These are phyloP conservation scores for Cafeteria roenbergensis DNA, from an alignment of 108 stramenopile genomes.

Conservation along the genomic window DNA sequence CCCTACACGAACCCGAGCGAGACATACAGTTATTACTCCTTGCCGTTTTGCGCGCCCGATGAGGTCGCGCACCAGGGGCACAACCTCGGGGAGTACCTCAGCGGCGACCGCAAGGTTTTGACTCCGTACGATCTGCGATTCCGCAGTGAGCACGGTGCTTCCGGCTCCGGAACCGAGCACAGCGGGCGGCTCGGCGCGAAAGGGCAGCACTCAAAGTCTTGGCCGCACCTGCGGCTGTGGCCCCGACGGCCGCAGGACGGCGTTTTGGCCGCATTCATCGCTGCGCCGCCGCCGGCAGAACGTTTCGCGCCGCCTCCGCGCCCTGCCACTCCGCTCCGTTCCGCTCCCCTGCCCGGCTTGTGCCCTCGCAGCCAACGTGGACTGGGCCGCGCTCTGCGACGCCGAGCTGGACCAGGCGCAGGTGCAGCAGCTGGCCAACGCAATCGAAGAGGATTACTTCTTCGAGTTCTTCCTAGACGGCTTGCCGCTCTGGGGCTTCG, in stretches of 20 bases:
- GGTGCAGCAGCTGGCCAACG: constrained; percentile 56
- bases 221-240: too few species aligned
- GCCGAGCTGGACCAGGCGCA: constrained; percentile 45
- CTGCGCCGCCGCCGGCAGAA: too few species aligned
- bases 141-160: constrained; percentile 50
- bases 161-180: background rate
- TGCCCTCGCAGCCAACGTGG: background rate
- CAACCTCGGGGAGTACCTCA: constrained; percentile 77
- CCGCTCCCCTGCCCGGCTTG: too few species aligned
- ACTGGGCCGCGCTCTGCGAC: constrained; percentile 72
- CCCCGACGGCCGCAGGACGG: too few species aligned
- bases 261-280: too few species aligned
- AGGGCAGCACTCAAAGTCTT: too few species aligned
- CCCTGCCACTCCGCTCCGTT: too few species aligned
- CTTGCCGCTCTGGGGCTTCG: constrained; percentile 90
- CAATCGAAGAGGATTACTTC: constrained; percentile 71
- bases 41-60: constrained; percentile 79
- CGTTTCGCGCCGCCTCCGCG: too few species aligned
- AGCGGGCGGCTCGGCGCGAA: background rate
- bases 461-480: constrained; percentile 96
- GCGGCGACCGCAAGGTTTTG: constrained; percentile 76
- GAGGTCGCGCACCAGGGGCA: constrained; percentile 51
- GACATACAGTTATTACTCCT: constrained; percentile 91
- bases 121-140: constrained; percentile 74
- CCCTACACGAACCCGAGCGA: constrained; percentile 97